phyloP scores from a whole-genome alignment of 1,284 basidiomycete genomes.

The Papiliotrema terrestris region DNA sequence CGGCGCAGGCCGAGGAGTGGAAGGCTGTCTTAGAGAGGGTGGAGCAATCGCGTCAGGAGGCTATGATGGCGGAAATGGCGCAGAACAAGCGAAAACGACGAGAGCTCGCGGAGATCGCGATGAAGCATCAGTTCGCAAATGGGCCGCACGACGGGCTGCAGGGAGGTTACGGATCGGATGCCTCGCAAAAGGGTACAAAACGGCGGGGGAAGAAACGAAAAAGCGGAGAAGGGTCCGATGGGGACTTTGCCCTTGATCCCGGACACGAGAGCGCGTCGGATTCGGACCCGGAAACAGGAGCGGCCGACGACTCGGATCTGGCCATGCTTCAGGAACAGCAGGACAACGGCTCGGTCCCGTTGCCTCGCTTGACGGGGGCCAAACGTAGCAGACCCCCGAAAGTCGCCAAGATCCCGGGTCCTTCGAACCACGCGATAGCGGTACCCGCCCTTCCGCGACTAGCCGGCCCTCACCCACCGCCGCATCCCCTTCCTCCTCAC shows the following conservation, averaged over 20 bases:
- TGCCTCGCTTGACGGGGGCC: neutral
- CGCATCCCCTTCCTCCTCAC: neutral
- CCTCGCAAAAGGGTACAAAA: conserved; percentile 14
- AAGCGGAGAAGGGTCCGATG: conserved; percentile 12
- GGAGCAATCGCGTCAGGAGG: conserved; percentile 18
- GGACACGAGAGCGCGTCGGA: neutral
- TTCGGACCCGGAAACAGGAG: conserved; percentile 8
- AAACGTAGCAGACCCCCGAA: neutral
- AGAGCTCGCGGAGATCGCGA: conserved; percentile 4
- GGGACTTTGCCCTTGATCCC: conserved; percentile 14
- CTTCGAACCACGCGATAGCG: too few relatives aligned
- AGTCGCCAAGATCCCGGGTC: too few relatives aligned
- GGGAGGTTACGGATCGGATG: neutral
- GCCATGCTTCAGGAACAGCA: neutral
- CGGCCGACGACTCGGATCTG: conserved; percentile 4
- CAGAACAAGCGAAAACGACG: conserved; percentile 1
- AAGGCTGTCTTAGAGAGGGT: conserved; percentile 48
- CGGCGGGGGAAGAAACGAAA: conserved; percentile 11
- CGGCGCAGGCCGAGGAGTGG: conserved; percentile 61
- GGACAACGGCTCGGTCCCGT: neutral
- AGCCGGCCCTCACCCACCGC: neutral
- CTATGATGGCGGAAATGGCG: conserved; percentile 8
- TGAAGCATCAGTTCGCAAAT: neutral
- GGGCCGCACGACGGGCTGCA: neutral
- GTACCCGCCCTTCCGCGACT: neutral